These are phyloP conservation scores for Volvox carteri DNA, from an alignment of 163 green algal species.

Conservation along the genomic window DNA sequence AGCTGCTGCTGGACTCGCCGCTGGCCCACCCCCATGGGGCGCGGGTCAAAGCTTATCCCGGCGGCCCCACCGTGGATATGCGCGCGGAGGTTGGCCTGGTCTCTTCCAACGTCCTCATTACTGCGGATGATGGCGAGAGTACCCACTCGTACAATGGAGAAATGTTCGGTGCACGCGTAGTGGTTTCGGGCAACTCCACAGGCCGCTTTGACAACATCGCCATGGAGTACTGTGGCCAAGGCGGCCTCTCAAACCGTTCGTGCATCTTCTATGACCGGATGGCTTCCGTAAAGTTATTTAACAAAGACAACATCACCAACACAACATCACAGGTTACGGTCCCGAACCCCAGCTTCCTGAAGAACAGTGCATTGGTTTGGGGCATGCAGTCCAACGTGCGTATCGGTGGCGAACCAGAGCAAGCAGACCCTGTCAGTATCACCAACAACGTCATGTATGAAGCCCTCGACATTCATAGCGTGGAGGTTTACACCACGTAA, in stretches of 20 bases:
- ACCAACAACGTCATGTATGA: constrained; percentile 68
- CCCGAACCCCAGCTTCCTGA: constrained; percentile 51
- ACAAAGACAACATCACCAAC: background rate
- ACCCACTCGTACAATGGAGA: constrained; percentile 36
- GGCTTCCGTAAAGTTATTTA: background rate
- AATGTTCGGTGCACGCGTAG: constrained; percentile 62
- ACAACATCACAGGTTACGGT: background rate
- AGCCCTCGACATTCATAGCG: constrained; percentile 57
- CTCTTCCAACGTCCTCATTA: constrained; percentile 46
- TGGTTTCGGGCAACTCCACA: constrained; percentile 51
- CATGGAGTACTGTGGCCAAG: constrained; percentile 69
- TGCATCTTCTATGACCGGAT: constrained; percentile 48
- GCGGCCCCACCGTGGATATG: constrained; percentile 48
- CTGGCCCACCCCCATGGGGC: constrained; percentile 24
- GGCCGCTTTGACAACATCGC: constrained; percentile 55
- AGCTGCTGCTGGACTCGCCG: constrained; percentile 38
- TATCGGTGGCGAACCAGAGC: background rate
- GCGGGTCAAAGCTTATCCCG: constrained; percentile 9
- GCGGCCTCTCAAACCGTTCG: constrained; percentile 48
- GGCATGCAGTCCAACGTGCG: constrained; percentile 58
- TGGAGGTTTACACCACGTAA: constrained; percentile 51
- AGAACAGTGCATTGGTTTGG: constrained; percentile 22
- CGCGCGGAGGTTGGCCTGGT: constrained; percentile 51
- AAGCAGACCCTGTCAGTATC: background rate
- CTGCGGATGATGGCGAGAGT: constrained; percentile 32